Base-by-base conservation (phyloP, 106 monocot genomes). In the Triglochin maritima region DNA sequence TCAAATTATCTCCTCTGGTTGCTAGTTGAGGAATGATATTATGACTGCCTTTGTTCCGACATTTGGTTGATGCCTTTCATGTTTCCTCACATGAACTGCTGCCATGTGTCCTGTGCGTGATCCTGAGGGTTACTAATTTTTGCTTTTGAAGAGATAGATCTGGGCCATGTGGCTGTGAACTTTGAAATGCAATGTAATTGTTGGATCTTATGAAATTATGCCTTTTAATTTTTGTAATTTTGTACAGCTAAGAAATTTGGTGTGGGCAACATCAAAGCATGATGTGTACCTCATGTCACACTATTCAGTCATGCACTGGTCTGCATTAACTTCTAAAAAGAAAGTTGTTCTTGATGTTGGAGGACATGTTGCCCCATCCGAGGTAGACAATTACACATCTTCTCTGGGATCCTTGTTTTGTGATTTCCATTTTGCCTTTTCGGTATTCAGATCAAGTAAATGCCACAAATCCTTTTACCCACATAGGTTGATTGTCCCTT, bases 271-370 rank as follows among this genome's bases (percentile, higher is more conserved):
- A 49, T 64, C 77, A 17, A 77, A 77, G 51, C 71, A 78, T 45
- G 78, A 78, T 59, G 72, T 78, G 9, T 78, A 81, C 50, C 56
- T 85, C 7, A 81, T 85, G 85, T 78, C 77, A 17, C 64, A 76
- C 49, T 75, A 64, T 53, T 81, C 71, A 46, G 66, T 85, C 50
- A 71, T 81, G 41, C 85, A 80, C 47, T 85, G 81, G 81, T 81
- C 81, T 5, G 56, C 81, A 10, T 12, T 85, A 49, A 74, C 47
- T 46, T 60, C 59, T 52, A 16, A 69, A 50, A 64, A 57, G 7
- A 50, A 66, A 6, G 72, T 79, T 56, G 59, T 85, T 14, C 60
- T 85, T n/a, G 66, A 85, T 76, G 68, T 85, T 44, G 57, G 65
- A 47, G 85, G 85, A 3, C 81, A 85, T 59, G 71, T 85, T 13